Evolutionary conservation across 495 filamentous ascomycete species (phyloP), one percentile per base, ranked within the genome.

Genomic region (Chaetomidium leptoderma): DNA sequence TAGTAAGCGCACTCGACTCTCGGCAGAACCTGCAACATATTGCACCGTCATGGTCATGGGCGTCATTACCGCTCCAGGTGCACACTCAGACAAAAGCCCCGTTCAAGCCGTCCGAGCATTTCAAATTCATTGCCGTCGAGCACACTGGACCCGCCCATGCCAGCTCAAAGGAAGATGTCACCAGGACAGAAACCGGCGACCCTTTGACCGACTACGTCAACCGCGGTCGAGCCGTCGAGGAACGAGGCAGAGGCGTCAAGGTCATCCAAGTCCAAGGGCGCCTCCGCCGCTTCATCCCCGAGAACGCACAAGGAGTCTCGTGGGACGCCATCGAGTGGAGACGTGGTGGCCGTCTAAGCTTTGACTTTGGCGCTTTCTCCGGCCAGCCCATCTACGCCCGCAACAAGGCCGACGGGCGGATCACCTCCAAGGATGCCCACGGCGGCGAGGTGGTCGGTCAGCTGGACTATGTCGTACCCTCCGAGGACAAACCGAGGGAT

Each of bases 21-120:
- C 35, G 32, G 1, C 39, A 59, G 2, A 63, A 55, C 37, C 58
- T 67, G 4, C 68, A 63, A 9, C 53, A 63, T 14, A 61, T 68
- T 32, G 67, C 67, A 6, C 67, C 67, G 4, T 70, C 67, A 0
- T 70, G 67, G 67, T 70, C 67, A 2, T 70, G 67, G 68, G 64
- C 62, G 6, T 69, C 64, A 1, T 56, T 69, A 2, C 64, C 68
- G 2, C 47, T 69, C 13, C 57, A 50, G 17, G 59, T 69, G 8
- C 44, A 53, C 11, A 62, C 64, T 21, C 55, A 48, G 5, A 61
- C 66, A 19, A 69, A 64, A 26, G 58, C 54, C 6, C 43, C 42
- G 1, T 70, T 70, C 39, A 55, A 27, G 14, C 54, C 45, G 10
- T 56, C 66, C 0, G 50, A 58, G 4, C 55, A 70, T 17, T 70